phyloP scores from a whole-genome alignment of 495 filamentous ascomycete genomes.

The Neurospora terricola region DNA sequence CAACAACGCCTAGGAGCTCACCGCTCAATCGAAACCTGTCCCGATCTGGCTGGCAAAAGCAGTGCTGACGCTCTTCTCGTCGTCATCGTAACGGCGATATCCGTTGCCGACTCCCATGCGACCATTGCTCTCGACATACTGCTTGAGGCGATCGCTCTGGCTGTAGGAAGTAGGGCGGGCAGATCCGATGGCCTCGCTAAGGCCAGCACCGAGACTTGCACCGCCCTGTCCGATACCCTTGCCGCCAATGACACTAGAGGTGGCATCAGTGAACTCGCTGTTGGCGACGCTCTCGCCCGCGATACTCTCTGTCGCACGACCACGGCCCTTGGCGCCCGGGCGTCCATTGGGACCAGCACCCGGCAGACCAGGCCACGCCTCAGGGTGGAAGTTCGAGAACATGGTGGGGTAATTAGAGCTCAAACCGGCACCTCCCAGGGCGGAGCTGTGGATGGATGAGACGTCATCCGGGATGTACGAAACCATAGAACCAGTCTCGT shows the following conservation, averaged over 20 bases:
- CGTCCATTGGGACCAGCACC: conserved; percentile 51
- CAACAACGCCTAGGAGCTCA: not conserved
- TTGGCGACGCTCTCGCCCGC: conserved; percentile 85
- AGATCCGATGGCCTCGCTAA: conserved; percentile 51
- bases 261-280: conserved; percentile 77
- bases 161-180: conserved; percentile 36
- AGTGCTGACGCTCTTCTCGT: conserved; percentile 89
- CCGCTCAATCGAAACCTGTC: conserved; percentile 71
- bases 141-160: conserved; percentile 58
- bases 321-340: conserved; percentile 43
- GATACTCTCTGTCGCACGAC: conserved; percentile 60
- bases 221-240: conserved; percentile 61
- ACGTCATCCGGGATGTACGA: conserved; percentile 96
- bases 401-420: conserved; percentile 80
- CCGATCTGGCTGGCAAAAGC: conserved; percentile 93
- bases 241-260: conserved; percentile 59
- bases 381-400: conserved; percentile 83
- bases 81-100: conserved; percentile 81
- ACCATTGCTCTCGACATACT: conserved; percentile 76
- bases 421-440: conserved; percentile 71
- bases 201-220: conserved; percentile 70
- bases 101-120: conserved; percentile 54
- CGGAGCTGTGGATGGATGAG: conserved; percentile 88
- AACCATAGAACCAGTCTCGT: conserved; percentile 79
- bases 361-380: conserved; percentile 78